Evolutionary conservation across 106 monocot species (phyloP), one percentile per base, ranked within the genome.

Genomic region (Apostasia ramifera): DNA sequence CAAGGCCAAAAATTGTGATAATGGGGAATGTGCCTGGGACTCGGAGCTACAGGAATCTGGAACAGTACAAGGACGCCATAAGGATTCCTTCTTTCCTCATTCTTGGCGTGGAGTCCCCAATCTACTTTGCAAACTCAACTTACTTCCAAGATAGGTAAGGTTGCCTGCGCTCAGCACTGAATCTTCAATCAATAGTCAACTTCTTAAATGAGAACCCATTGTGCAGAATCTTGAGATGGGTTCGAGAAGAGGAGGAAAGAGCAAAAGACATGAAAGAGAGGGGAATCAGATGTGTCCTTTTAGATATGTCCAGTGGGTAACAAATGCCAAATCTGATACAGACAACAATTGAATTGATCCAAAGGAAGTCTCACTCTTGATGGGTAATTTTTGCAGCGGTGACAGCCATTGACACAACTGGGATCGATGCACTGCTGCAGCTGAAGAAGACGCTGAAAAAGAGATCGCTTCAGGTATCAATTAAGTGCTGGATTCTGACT

Each of bases 1-100:
- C 88, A 11, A 47, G 88, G 75, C 88, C 88, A 11, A 88, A 81
- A 78, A 81, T 76, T 4, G 81, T 81, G 47, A 64, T 88, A 9
- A 70, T 84, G 70, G 88, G 88, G n/a, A 79, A 81, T 7, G 65
- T 88, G 41, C 79, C 84, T 8, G 84, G 83, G 44, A 84, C 75
- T 3, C 73, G 68, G 13, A 84, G 76, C 73, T 88, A 84, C 55
- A 81, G 88, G 64, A 88, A 69, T 71, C 53, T 88, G 1, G 70
- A 57, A 3, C 80, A 80, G 40, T 80, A 80, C 52, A 55, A 55
- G 47, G 80, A 80, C 4, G 74, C 74, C 42, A 65, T 11, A 11
- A 73, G 79, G 62, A 57, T 79, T 52, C 73, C 73, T 68, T 68
- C 61, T 5, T 81, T 88, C 55, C 66, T 88, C 54, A 74, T 88